These are phyloP conservation scores for Penicillium sp. DNA, from an alignment of 2,329 filamentous ascomycete genomes.

Conservation along the genomic window DNA sequence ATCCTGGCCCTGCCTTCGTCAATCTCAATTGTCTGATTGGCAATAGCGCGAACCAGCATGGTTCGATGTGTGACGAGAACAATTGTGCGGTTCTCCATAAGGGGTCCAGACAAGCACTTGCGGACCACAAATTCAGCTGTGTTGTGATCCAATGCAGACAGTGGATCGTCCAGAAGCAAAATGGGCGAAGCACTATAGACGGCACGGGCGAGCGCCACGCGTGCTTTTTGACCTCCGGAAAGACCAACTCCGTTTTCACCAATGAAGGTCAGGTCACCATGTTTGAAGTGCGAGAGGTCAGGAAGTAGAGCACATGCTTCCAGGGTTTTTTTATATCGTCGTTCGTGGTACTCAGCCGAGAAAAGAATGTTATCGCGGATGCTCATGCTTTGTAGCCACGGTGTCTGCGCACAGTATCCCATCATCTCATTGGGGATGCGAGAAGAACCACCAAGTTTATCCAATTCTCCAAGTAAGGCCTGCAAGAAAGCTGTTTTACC, in stretches of 20 bases:
- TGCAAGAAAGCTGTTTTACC: constrained; percentile 59
- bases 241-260: constrained; percentile 58
- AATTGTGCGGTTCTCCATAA: constrained; percentile 50
- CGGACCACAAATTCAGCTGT: constrained; percentile 58
- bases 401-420: constrained; percentile 60
- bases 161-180: constrained; percentile 54
- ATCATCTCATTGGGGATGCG: constrained; percentile 52
- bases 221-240: constrained; percentile 56
- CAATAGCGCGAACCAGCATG: constrained; percentile 66
- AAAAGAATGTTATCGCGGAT: constrained; percentile 65
- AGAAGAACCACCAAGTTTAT: constrained; percentile 48
- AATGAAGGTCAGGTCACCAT: constrained; percentile 57
- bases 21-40: constrained; percentile 68
- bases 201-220: constrained; percentile 56
- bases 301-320: constrained; percentile 58
- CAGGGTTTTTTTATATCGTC: constrained; percentile 62
- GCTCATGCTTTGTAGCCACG: constrained; percentile 65
- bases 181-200: constrained; percentile 53
- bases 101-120: constrained; percentile 51
- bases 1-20: constrained; percentile 53
- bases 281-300: constrained; percentile 57
- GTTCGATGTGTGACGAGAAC: constrained; percentile 61
- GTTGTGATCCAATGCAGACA: constrained; percentile 58
- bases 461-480: constrained; percentile 55
- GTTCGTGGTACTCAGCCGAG: constrained; percentile 61